Base-by-base conservation (phyloP, 441 rosid genomes). In the Pelargonium fulgidum region DNA sequence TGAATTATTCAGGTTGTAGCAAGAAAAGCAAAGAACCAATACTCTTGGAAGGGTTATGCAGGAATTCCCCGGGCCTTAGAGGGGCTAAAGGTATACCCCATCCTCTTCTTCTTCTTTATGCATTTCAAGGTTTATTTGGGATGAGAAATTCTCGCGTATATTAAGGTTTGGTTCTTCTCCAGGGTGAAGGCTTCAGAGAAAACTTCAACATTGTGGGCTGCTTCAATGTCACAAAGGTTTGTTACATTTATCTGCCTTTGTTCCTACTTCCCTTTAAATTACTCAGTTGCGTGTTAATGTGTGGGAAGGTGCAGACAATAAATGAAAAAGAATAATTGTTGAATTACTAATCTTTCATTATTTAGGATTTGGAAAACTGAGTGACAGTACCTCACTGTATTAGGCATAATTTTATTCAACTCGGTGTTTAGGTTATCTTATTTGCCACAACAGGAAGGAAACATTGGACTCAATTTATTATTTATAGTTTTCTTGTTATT, bases 1-100 rank as follows among this genome's bases (percentile, higher is more conserved):
- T 52, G 54, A 54, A 19, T 8, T 17, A 19, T 73, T 26, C 68
- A 92, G 96, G 85, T 92, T 68, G 96, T 92, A 26, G 79, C 86
- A 13, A 88, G 92, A 75, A 87, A 82, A 70, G 95, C 87, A 44
- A 88, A 87, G 85, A 92, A 89, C 50, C 91, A 82, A 72, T 92
- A 88, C 76, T 84, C 79, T 7, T 88, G 96, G 98, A 87, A 75
- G 71, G 98, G 98, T 19, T 88, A 85, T 70, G 87, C 62, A 68
- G 87, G 79, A 68, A 82, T 89, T 77, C 98, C 96, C 52, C 77
- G 67, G 72, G 83, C 86, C 65, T 80, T 92, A 14, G 71, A 73
- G 71, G 73, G 66, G 67, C 87, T 92, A 0, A 90, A 79, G 83
- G 96, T 86, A 74, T 17, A 71, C 63, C 6, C 1, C 13, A 12